Evolutionary conservation across 2,329 filamentous ascomycete species (phyloP).

Genomic region (Cercospora berteroae): DNA sequence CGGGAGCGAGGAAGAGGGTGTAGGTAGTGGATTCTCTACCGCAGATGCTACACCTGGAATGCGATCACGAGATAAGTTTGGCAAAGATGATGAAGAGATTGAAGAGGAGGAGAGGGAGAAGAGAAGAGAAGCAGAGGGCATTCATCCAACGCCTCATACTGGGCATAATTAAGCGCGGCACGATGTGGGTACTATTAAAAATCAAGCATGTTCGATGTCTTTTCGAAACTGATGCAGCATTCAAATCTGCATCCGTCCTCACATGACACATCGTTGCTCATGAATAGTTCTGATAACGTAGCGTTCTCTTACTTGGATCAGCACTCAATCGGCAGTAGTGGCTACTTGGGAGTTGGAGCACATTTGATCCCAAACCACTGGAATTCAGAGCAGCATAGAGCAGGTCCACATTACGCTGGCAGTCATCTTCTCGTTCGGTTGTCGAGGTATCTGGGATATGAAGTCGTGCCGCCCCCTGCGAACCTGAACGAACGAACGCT

Average conservation of each 20-base stretch:
- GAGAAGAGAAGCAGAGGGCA: constrained; percentile 18
- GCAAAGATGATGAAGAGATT: constrained; percentile 28
- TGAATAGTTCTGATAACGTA: neutral
- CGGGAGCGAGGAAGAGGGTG: constrained; percentile 28
- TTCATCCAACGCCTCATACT: constrained; percentile 28
- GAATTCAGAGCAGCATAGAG: neutral
- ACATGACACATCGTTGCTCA: neutral
- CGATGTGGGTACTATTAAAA: neutral
- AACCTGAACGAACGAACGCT: neutral
- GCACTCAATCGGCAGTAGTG: neutral
- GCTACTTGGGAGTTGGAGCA: neutral
- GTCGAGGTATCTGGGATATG: too few relatives aligned
- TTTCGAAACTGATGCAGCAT: neutral
- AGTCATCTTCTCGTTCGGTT: neutral
- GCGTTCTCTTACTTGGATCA: neutral
- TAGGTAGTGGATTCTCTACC: constrained; percentile 24
- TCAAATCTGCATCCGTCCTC: neutral
- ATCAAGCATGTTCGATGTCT: neutral
- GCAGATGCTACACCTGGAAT: constrained; percentile 19
- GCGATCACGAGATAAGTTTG: constrained; percentile 27
- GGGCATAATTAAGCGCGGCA: constrained; percentile 22
- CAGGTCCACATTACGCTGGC: neutral
- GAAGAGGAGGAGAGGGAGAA: constrained; percentile 25
- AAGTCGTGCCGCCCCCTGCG: too few relatives aligned
- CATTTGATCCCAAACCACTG: neutral